Evolutionary conservation across 306 rosid genomes (phyloP), one percentile per base, ranked within the genome.

Genomic region (Malus asiatica): DNA sequence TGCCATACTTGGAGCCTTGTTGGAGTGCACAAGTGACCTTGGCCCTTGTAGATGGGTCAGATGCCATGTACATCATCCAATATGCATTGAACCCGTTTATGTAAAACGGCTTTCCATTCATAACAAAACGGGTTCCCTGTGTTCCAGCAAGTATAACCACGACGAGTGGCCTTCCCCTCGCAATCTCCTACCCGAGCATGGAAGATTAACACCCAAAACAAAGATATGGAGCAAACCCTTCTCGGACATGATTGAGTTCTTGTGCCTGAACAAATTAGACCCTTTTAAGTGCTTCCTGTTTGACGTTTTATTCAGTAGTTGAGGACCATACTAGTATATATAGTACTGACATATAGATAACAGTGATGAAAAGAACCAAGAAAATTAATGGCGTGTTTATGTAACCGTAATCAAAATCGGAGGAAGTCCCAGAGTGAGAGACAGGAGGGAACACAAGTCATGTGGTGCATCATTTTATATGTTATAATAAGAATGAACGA

Each of bases 61-160:
- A 66, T 1, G 90, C 93, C 84, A 84, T 78, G 20, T 72, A 71
- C 93, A 89, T 86, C 73, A 89, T 46, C 93, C 93, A 84, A 23
- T 81, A 86, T 0, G 90, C 83, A 77, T 89, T 89, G 85, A 89
- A 89, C 11, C 90, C 93, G 13, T 86, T 84, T 57, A 86, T 83
- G 65, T 74, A 79, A 63, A 84, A 62, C 70, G 76, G 65, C 20
- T 76, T 81, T 7, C 78, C 84, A 35, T 85, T 75, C 53, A 80
- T 4, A 15, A 79, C 25, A 68, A 89, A 86, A 13, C 53, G 81
- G 45, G 86, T 83, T 66, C 89, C 90, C 4, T 70, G 44, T 33
- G 89, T 68, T 72, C 35, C 15, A 66, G 80, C 85, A 86, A 4
- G 75, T 79, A 66, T 59, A 35, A 44, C 27, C 64, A 3, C 27